Percentiles rank a stretch among this genome's conserved stretches.
Conservation (phyloP, 768 basidiomycete genomes). For the Lepiota venenata region DNA sequence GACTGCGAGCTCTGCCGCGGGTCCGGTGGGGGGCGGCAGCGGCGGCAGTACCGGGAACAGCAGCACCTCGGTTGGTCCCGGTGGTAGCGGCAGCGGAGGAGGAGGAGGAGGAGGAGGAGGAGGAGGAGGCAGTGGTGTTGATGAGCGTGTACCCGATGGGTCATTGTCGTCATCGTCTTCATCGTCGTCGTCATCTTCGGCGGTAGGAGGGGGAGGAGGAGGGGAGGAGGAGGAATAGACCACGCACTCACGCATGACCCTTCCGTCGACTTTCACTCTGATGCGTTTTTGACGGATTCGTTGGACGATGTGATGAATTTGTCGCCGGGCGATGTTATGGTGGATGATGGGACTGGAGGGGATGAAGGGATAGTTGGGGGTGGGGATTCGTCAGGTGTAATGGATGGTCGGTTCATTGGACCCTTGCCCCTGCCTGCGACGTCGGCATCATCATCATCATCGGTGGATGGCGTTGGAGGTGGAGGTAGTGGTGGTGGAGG, state of each 20-base stretch:
- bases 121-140: neutral
- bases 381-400: neutral
- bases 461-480: neutral
- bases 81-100: no score
- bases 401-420: no score
- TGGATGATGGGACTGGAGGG: neutral
- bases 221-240: no score
- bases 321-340: conserved; percentile 4
- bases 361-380: neutral
- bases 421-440: neutral
- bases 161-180: no score
- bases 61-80: neutral
- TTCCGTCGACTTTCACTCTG: conserved; percentile 1
- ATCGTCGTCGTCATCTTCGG: no score
- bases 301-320: conserved; percentile 10
- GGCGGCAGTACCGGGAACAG: conserved; percentile 22
- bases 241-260: no score
- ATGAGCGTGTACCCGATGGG: neutral
- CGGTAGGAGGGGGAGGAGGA: no score
- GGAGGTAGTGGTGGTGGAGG: no score
- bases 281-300: conserved; percentile 9
- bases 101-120: no score
- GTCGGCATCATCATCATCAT: neutral
- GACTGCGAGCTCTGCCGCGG: neutral
- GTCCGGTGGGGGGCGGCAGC: neutral